Percentiles rank a stretch among this genome's conserved stretches.
Evolutionary conservation across 2,329 filamentous ascomycete genomes (phyloP).

Genomic region (Atkinsonella hypoxylon): DNA sequence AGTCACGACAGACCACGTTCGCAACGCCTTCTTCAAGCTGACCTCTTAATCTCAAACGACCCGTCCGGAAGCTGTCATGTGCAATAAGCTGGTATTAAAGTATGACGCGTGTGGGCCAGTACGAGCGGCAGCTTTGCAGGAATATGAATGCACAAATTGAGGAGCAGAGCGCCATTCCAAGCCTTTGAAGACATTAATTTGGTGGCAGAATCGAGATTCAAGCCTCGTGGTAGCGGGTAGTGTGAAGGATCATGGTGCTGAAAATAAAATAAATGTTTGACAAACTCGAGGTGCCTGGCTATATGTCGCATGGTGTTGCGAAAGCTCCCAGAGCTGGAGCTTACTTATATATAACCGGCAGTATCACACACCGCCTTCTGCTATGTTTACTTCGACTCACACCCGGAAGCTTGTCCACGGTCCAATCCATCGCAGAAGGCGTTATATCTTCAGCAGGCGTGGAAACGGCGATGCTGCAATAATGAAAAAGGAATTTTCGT

Average conservation of each 20-base stretch:
- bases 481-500: slow-evolving; percentile 9
- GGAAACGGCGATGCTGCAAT: slow-evolving; percentile 21
- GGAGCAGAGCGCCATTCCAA: not conserved
- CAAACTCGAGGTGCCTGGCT: not conserved
- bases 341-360: slow-evolving; percentile 15
- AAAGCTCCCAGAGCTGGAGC: slow-evolving; percentile 1
- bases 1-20: not conserved
- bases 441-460: slow-evolving; percentile 11
- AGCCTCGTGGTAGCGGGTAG: too few relatives aligned
- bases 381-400: slow-evolving; percentile 17
- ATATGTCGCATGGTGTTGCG: not conserved
- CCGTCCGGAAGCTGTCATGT: not conserved
- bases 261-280: not conserved
- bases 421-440: slow-evolving; percentile 8
- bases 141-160: not conserved
- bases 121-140: not conserved
- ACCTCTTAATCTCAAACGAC: not conserved
- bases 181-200: not conserved
- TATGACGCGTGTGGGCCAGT: not conserved
- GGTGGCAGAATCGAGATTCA: too few relatives aligned
- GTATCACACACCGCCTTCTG: slow-evolving; percentile 22
- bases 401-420: slow-evolving; percentile 11
- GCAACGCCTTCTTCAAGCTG: not conserved
- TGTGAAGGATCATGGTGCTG: too few relatives aligned
- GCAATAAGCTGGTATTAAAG: not conserved